Base-by-base conservation (phyloP, 306 rosid genomes). In the Trifolium pratense region DNA sequence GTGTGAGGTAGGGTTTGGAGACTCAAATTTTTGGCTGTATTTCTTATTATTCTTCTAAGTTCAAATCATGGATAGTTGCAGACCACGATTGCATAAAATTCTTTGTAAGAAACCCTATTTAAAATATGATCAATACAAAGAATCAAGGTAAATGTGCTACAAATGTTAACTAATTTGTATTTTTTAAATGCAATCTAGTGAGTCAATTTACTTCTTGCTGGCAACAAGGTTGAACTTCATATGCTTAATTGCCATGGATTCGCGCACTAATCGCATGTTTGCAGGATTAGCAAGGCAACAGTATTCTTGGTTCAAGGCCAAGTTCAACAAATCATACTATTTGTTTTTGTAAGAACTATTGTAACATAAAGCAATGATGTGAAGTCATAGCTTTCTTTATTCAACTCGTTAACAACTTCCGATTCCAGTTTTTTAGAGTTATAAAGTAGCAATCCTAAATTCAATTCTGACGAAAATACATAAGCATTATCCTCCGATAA, bases 361-460 rank as follows among this genome's bases (percentile, higher is more conserved):
- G 39, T 34, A 34, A 7, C 39, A 34, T 34, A 34, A 31, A 6
- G 39, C 39, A 34, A 34, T 34, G 39, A 34, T 34, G 39, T 8
- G 21, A n/a, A 14, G 3, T 23, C 6, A 0, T 34, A 68, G 32
- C 37, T 18, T 53, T 70, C 49, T 32, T 6, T 4, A 40, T 58
- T 42, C 43, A 25, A 25, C 43, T 15, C 8, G 17, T 9, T 25
- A 57, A 23, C 40, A 68, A 36, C 45, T 49, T 23, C 58, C 9
- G 7, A 16, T 58, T 20, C 40, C 60, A 34, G 1, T 16, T 23
- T 16, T 6, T 58, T 20, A 9, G 9, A 11, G 10, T 7, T 29
- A 23, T 29, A 55, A 40, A 31, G 16, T 17, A 43, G 52, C 40
- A 12, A 40, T 70, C 66, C 77, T 16, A 70, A 18, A 20, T 34